Conservation (phyloP, 1,139 yeast genomes). For the Geotrichum cucujoidarum region DNA sequence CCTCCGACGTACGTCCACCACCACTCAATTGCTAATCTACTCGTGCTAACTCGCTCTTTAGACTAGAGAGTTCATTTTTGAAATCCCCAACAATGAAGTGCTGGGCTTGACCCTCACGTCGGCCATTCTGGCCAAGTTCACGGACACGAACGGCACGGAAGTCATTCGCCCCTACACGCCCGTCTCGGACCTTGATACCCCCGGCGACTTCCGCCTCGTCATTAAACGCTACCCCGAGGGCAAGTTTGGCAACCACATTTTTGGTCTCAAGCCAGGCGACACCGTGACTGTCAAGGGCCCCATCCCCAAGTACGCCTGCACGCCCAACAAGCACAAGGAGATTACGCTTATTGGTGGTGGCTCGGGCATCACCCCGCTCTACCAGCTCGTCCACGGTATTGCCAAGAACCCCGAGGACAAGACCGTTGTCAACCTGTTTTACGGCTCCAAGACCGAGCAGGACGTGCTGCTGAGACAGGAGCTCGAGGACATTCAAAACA, state of each 20-base stretch:
- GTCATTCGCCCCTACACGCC: conserved; percentile 98
- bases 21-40: neutral
- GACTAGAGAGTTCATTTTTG: conserved; percentile 67
- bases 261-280: conserved; percentile 68
- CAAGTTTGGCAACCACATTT: conserved; percentile 74
- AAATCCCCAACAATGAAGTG: conserved; percentile 62
- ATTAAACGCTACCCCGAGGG: conserved; percentile 82
- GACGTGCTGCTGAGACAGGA: conserved; percentile 78
- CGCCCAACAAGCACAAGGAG: conserved; percentile 73
- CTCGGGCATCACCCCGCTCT: conserved; percentile 92
- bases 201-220: conserved; percentile 74
- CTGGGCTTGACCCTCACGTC: conserved; percentile 83
- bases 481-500: conserved; percentile 59
- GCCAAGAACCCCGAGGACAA: conserved; percentile 69
- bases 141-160: conserved; percentile 74
- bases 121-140: conserved; percentile 68
- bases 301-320: conserved; percentile 86
- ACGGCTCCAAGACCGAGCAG: conserved; percentile 69
- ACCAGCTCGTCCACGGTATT: conserved; percentile 56
- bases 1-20: conserved; percentile 36
- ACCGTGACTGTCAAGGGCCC: conserved; percentile 93
- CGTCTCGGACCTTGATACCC: conserved; percentile 58
- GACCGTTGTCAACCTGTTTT: conserved; percentile 74
- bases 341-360: conserved; percentile 93
- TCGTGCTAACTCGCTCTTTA: conserved; percentile 33